These are phyloP conservation scores for Tricholoma furcatifolium DNA, from an alignment of 768 basidiomycete genomes.

Conservation along the genomic window DNA sequence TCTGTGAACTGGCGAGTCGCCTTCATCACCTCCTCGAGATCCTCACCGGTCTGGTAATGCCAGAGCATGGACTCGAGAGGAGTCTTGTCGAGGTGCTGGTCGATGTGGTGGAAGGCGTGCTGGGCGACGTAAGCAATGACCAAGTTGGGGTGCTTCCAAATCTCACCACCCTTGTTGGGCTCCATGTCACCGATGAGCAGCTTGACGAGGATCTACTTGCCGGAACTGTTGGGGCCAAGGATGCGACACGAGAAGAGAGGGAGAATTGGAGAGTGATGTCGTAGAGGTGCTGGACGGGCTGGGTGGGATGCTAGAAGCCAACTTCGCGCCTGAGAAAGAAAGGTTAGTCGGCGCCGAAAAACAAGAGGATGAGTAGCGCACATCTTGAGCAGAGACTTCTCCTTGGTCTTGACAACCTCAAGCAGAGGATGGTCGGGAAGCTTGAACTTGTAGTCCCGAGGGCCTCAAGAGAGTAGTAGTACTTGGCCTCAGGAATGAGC, in stretches of 20 bases:
- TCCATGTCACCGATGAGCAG: conserved; percentile 96
- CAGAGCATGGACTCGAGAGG: conserved; percentile 99
- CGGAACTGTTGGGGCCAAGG: conserved; percentile 98
- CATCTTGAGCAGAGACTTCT: conserved; percentile 97
- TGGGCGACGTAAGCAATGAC: conserved; percentile 99
- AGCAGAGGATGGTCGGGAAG: conserved; percentile 95
- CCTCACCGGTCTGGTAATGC: conserved; percentile 99
- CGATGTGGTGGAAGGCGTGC: conserved; percentile 99
- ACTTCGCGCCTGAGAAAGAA: conserved; percentile 70
- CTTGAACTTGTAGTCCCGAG: conserved; percentile 97
- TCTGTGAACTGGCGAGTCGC: conserved; percentile 84
- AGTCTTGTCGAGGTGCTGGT: conserved; percentile 97
- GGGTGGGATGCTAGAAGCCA: conserved; percentile 92
- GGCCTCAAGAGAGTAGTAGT: conserved; percentile 96
- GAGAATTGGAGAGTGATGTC: conserved; percentile 97
- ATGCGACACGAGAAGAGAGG: conserved; percentile 97
- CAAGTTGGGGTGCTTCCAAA: conserved; percentile 99
- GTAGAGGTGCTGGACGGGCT: conserved; percentile 85
- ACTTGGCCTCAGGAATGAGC: conserved; percentile 95
- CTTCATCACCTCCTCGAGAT: conserved; percentile 95
- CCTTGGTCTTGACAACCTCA: conserved; percentile 99
- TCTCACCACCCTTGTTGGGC: conserved; percentile 93
- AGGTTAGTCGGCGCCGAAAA: not conserved
- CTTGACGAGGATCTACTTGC: conserved; percentile 97
- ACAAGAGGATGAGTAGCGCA: conserved; percentile 14